Conservation (phyloP, 179 eudicot species). For the Spergularia azorica region DNA sequence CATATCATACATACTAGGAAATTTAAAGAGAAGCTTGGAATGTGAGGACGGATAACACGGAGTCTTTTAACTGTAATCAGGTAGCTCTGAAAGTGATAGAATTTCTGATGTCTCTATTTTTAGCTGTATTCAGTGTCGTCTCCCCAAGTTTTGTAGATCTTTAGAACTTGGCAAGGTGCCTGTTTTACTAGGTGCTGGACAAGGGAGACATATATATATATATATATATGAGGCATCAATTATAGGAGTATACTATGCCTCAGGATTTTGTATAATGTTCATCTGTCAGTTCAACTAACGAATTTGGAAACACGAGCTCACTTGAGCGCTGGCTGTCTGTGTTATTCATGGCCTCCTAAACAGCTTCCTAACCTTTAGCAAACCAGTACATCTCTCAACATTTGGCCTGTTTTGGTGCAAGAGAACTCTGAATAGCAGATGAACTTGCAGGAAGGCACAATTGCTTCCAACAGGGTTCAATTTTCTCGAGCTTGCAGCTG, state of each 20-base stretch:
- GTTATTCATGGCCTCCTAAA: background rate
- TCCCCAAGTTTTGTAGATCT: slow-evolving; percentile 23
- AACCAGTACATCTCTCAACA: too few species aligned
- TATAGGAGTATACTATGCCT: background rate
- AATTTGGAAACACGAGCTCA: background rate
- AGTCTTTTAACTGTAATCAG: slow-evolving; percentile 1
- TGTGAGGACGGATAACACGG: slow-evolving; percentile 65
- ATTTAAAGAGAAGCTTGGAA: slow-evolving; percentile 72
- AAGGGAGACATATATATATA: slow-evolving; percentile 11
- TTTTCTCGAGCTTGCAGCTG: too few species aligned
- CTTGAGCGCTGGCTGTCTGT: background rate
- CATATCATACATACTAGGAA: slow-evolving; percentile 64
- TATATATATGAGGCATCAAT: slow-evolving; percentile 11
- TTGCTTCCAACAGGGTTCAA: too few species aligned
- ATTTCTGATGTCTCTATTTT: slow-evolving; percentile 2
- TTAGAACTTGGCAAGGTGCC: slow-evolving; percentile 22
- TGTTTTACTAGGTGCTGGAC: slow-evolving; percentile 18
- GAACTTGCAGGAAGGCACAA: too few species aligned
- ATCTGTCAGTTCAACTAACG: too few species aligned
- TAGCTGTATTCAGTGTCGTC: slow-evolving; percentile 5
- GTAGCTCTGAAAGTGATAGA: slow-evolving; percentile 18
- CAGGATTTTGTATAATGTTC: too few species aligned
- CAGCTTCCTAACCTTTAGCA: too few species aligned
- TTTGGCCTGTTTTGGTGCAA: too few species aligned
- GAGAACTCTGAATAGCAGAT: too few species aligned